A percentile compares a stretch with the other conserved stretches of the same genome.
These are phyloP conservation scores for Camellia oleifera DNA, from an alignment of 179 eudicot species.

Conservation along the genomic window DNA sequence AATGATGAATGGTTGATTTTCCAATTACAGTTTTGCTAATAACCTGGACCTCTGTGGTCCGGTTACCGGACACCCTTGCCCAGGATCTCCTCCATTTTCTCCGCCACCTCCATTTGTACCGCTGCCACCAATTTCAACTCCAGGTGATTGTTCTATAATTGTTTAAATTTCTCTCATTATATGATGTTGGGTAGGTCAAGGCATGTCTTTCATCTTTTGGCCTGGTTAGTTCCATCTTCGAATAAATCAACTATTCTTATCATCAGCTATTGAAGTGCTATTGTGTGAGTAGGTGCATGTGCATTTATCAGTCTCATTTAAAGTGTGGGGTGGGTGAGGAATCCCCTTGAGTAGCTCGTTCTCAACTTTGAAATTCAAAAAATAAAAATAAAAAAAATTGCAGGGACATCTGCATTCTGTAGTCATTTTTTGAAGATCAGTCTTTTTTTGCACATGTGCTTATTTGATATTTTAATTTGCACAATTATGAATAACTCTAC, in stretches of 20 bases:
- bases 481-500: background rate
- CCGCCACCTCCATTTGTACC: conserved; percentile 91
- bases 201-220: background rate
- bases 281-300: background rate
- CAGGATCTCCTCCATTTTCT: conserved; percentile 94
- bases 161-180: background rate
- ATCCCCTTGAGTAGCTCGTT: background rate
- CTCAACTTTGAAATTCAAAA: background rate
- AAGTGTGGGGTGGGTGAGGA: background rate
- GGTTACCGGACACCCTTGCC: conserved; percentile 90
- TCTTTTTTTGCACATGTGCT: background rate
- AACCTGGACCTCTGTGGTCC: conserved; percentile 87
- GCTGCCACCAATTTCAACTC: conserved; percentile 61
- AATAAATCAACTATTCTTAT: too few species aligned
- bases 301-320: background rate
- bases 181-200: background rate
- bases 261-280: background rate
- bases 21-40: conserved; percentile 73
- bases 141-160: conserved; percentile 39
- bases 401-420: background rate
- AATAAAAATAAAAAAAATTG: background rate
- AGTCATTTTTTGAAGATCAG: background rate
- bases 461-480: background rate
- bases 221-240: background rate
- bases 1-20: conserved; percentile 20